Percentiles rank a stretch among this genome's conserved stretches.
These are phyloP conservation scores for Fusarium torulosum DNA, from an alignment of 2,329 filamentous ascomycete species.

Conservation along the genomic window DNA sequence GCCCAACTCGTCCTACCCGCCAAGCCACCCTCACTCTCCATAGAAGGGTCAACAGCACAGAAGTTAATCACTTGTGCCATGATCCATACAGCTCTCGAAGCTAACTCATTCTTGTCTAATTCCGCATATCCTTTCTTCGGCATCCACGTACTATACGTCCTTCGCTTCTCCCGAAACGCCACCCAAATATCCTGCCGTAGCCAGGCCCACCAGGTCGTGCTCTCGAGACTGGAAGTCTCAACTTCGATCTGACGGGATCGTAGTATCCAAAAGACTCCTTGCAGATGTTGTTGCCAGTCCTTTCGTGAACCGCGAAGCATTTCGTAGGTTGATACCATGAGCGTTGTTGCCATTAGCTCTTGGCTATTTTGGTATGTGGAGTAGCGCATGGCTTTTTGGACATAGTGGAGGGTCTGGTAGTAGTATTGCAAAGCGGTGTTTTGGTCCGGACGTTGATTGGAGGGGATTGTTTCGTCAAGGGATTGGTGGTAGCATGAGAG, in stretches of 20 bases:
- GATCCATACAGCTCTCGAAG: constrained; percentile 65
- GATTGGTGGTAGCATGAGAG: constrained; percentile 55
- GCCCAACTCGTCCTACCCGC: constrained; percentile 21
- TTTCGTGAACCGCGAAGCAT: constrained; percentile 68
- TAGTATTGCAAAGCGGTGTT: constrained; percentile 63
- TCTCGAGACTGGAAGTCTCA: constrained; percentile 66
- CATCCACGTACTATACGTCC: constrained; percentile 69
- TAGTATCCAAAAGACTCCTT: constrained; percentile 75
- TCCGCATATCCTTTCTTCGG: constrained; percentile 62
- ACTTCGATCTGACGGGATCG: constrained; percentile 72
- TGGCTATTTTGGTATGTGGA: constrained; percentile 67
- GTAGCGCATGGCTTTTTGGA: constrained; percentile 70
- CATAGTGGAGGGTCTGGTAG: constrained; percentile 71
- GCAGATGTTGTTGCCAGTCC: constrained; percentile 72
- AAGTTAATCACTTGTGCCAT: constrained; percentile 70
- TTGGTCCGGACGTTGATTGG: constrained; percentile 12
- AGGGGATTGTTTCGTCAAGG: constrained; percentile 5
- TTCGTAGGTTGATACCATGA: constrained; percentile 73
- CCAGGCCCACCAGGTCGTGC: constrained; percentile 76
- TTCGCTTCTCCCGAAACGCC: constrained; percentile 69
- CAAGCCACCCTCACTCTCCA: constrained; percentile 12
- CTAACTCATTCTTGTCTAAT: constrained; percentile 66
- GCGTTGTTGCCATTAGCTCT: constrained; percentile 69
- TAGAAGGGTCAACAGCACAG: constrained; percentile 48
- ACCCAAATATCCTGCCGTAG: constrained; percentile 75